Evolutionary conservation across 1,284 basidiomycete species (phyloP), one percentile per base, ranked within the genome.

Genomic region (Inonotus hispidus): DNA sequence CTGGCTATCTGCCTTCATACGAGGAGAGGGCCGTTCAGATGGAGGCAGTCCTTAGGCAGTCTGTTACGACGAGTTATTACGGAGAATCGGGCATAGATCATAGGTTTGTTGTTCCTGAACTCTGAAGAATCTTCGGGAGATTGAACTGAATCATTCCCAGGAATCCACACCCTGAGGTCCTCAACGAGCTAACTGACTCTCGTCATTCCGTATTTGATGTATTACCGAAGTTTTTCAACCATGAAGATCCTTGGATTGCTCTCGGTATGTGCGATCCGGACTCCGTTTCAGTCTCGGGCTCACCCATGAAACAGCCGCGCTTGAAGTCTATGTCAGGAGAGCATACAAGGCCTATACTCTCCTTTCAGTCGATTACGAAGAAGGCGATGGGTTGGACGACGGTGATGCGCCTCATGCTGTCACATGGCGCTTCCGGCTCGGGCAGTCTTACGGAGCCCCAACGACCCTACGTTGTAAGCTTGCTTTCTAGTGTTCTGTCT

Each of bases 191-290:
- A 50, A 93, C 91, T 66, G 97, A 99, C 77, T 98, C 95, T 29
- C 85, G 93, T 62, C 97, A 95, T 78, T 96, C 93, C 23, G 95
- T 99, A 35, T 99, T 91, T 74, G 96, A 99, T 71, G 97, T 99
- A 11, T 82, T 99, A 61, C 93, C 95, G 16, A 84, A 92, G 13
- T 99, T 99, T 83, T 99, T 98, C 82, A 87, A 85, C 65, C 90
- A 95, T 71, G 73, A 81, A 37, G 93, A 98, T 68, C 82, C 87
- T 54, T 88, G 89, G 81, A 84, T 98, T 64, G 84, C 87, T 27
- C 84, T 97, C 52, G 88, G 90, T 91, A 43, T 14, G 63, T 54
- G 83, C 72, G 11, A 43, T n/a, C n/a, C 56, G 32, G 52, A 19
- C 56, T 32, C 32, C 55, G 29, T 3, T 39, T 38, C 23, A 39